A percentile compares a stretch with the other conserved stretches of the same genome.
Conservation (phyloP, 2,329 filamentous ascomycete species). For the Bipolaris victoriae region DNA sequence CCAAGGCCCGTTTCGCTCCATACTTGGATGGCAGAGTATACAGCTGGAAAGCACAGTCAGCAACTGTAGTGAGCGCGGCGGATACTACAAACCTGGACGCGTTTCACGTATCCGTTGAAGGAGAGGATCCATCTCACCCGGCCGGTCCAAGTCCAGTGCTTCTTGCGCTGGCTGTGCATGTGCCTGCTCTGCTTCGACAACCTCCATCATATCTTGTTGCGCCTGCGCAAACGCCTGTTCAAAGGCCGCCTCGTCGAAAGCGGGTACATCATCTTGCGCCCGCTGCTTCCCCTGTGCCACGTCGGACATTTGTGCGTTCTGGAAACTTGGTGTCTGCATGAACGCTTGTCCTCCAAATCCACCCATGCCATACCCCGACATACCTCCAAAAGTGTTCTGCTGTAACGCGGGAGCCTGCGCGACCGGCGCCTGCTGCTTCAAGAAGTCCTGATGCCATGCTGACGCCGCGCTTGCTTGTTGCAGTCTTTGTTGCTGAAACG, state of each 20-base stretch:
- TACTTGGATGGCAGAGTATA: conserved; percentile 43
- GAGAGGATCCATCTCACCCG: conserved; percentile 40
- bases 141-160: conserved; percentile 26
- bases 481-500: conserved; percentile 56
- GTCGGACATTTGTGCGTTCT: conserved; percentile 30
- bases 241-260: conserved; percentile 63
- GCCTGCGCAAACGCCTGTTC: conserved; percentile 61
- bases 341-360: conserved; percentile 35
- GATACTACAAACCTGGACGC: conserved; percentile 42
- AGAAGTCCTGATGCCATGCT: conserved; percentile 68
- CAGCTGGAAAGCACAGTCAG: conserved; percentile 31
- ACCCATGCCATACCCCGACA: conserved; percentile 38
- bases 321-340: conserved; percentile 30
- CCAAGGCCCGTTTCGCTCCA: conserved; percentile 43
- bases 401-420: conserved; percentile 38
- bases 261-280: conserved; percentile 45
- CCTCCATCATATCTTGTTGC: conserved; percentile 48
- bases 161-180: conserved; percentile 23
- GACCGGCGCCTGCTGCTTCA: conserved; percentile 49
- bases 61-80: conserved; percentile 11
- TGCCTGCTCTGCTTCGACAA: conserved; percentile 24
- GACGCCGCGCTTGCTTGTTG: conserved; percentile 38
- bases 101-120: conserved; percentile 42
- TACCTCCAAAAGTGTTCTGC: conserved; percentile 35
- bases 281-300: conserved; percentile 44